These are phyloP conservation scores for Capsella rubella DNA, from an alignment of 441 rosid genomes.

Conservation along the genomic window DNA sequence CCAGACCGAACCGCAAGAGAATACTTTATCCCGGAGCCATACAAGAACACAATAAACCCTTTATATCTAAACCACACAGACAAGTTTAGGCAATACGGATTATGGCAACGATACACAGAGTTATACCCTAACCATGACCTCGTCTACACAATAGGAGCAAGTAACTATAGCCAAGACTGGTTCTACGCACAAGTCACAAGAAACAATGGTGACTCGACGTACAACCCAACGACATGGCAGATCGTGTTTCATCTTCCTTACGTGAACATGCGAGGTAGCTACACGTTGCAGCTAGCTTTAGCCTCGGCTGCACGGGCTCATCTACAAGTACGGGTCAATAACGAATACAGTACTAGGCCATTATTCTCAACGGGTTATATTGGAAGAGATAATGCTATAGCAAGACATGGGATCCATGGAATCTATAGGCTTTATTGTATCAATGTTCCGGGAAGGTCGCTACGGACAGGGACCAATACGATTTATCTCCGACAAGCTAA, in stretches of 20 bases:
- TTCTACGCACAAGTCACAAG: constrained; percentile 50
- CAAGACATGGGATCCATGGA: constrained; percentile 76
- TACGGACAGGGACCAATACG: constrained; percentile 49
- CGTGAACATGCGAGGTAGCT: not conserved
- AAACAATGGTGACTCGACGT: not conserved
- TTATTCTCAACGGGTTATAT: constrained; percentile 43
- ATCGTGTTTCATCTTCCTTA: not conserved
- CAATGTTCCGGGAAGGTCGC: constrained; percentile 43
- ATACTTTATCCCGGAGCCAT: constrained; percentile 62
- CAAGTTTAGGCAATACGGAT: not conserved
- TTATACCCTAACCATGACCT: not conserved
- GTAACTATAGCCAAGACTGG: constrained; percentile 43
- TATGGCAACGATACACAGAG: not conserved
- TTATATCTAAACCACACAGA: constrained; percentile 29
- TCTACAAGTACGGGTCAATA: not conserved
- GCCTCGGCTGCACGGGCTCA: not conserved
- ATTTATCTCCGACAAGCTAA: constrained; percentile 56
- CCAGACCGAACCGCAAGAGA: constrained; percentile 70
- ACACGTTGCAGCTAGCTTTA: not conserved
- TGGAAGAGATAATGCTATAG: constrained; percentile 61
- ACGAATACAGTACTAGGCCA: not conserved
- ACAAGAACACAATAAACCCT: constrained; percentile 45
- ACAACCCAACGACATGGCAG: not conserved
- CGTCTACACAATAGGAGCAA: constrained; percentile 24
- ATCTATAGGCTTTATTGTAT: constrained; percentile 57